Percentiles rank a stretch among this genome's conserved stretches.
phyloP scores from a whole-genome alignment of 2,329 filamentous ascomycete genomes.

The Claviceps sp. region DNA sequence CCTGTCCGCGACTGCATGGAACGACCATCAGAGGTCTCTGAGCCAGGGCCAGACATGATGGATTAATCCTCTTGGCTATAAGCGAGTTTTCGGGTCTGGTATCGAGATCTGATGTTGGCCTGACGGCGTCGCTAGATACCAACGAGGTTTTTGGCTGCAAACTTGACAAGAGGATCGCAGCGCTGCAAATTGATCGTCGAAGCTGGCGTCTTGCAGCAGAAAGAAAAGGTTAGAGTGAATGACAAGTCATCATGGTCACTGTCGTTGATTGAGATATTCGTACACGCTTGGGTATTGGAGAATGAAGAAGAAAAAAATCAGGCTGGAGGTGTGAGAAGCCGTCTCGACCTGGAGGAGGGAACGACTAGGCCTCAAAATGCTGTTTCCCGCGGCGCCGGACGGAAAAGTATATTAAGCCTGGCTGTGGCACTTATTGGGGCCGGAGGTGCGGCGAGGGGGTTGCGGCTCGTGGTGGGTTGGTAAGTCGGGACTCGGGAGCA shows the following conservation, averaged over 20 bases:
- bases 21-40: slow-evolving; percentile 27
- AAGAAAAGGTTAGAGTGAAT: slow-evolving; percentile 8
- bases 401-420: slow-evolving; percentile 2
- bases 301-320: slow-evolving; percentile 1
- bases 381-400: slow-evolving; percentile 7
- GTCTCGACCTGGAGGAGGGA: slow-evolving; percentile 4
- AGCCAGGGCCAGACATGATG: slow-evolving; percentile 23
- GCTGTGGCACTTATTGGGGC: slow-evolving; percentile 2
- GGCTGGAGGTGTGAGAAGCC: slow-evolving; percentile 4
- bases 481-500: no score
- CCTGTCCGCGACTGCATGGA: slow-evolving; percentile 64
- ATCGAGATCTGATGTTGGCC: slow-evolving; percentile 1
- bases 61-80: slow-evolving; percentile 5
- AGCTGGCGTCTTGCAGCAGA: slow-evolving; percentile 7
- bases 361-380: slow-evolving; percentile 3
- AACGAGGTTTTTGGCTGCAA: slow-evolving; percentile 1
- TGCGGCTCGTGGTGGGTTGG: background rate
- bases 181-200: slow-evolving; percentile 4
- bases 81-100: background rate
- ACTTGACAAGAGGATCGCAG: slow-evolving; percentile 6
- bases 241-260: slow-evolving; percentile 7
- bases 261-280: slow-evolving; percentile 4
- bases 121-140: background rate
- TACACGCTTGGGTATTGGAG: background rate
- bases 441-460: background rate